Percentiles rank a stretch among this genome's conserved stretches.
Evolutionary conservation across 1,284 basidiomycete species (phyloP).

Genomic region (Boletus semigastroideus): DNA sequence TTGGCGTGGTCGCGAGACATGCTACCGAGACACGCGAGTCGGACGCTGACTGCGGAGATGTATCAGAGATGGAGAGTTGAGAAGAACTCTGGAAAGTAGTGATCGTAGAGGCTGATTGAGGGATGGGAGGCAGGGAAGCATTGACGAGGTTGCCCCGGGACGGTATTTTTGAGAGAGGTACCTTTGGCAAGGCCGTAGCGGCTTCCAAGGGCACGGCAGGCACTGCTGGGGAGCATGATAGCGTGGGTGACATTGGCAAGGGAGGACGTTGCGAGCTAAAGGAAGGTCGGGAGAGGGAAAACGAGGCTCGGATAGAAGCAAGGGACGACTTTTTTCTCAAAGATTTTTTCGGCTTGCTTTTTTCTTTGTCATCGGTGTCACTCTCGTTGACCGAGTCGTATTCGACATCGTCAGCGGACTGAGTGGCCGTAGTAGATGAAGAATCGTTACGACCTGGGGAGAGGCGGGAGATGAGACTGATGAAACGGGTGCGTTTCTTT

Average conservation of each 20-base stretch:
- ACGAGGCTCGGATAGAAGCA: constrained; percentile 31
- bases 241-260: constrained; percentile 26
- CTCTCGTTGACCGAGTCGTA: constrained; percentile 28
- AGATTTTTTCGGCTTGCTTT: constrained; percentile 17
- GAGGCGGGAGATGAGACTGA: constrained; percentile 32
- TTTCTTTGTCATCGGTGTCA: constrained; percentile 19
- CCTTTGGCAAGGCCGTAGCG: background rate
- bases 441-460: constrained; percentile 29
- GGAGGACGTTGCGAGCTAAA: constrained; percentile 30
- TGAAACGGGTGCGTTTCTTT: constrained; percentile 33
- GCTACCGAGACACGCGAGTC: constrained; percentile 24
- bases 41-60: constrained; percentile 8
- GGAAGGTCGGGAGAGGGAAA: constrained; percentile 33
- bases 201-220: background rate
- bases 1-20: constrained; percentile 2
- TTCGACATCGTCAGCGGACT: constrained; percentile 11
- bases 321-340: constrained; percentile 31
- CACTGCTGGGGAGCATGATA: constrained; percentile 6
- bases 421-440: constrained; percentile 1
- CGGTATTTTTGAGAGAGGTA: constrained; percentile 22
- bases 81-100: constrained; percentile 26
- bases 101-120: constrained; percentile 30
- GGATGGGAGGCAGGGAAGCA: constrained; percentile 26
- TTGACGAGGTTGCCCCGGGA: constrained; percentile 18
- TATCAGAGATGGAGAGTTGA: constrained; percentile 23